phyloP scores from a whole-genome alignment of 1,284 basidiomycete genomes.

The Taiwanofungus camphoratus region DNA sequence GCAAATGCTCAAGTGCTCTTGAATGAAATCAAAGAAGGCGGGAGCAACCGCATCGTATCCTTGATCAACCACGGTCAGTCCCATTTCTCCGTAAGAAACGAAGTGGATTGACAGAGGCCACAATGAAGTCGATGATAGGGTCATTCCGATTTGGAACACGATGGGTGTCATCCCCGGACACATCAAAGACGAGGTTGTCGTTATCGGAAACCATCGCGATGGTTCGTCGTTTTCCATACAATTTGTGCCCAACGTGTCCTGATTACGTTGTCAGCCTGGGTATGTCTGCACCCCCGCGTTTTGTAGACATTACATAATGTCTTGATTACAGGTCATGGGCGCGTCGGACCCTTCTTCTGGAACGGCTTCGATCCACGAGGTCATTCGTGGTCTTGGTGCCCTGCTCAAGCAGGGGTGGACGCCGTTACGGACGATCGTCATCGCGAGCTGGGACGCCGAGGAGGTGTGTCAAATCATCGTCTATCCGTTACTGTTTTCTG shows the following conservation, averaged over 20 bases:
- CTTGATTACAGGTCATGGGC: conserved; percentile 50
- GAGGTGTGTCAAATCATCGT: conserved; percentile 38
- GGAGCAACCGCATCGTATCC: conserved; percentile 41
- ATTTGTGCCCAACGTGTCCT: neutral
- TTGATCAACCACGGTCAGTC: conserved; percentile 57
- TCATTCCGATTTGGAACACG: conserved; percentile 80
- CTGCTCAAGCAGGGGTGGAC: conserved; percentile 78
- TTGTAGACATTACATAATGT: no score
- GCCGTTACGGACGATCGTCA: conserved; percentile 78
- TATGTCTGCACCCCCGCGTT: neutral
- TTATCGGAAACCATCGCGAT: conserved; percentile 87
- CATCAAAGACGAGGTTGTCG: conserved; percentile 78
- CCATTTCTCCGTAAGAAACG: no score
- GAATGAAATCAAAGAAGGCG: conserved; percentile 28
- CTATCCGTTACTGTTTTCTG: neutral
- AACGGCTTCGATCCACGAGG: conserved; percentile 76
- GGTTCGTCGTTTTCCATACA: conserved; percentile 35
- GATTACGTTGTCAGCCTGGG: neutral
- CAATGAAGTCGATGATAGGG: conserved; percentile 55
- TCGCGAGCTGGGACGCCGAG: conserved; percentile 91
- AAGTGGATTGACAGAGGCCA: no score
- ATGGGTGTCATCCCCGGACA: conserved; percentile 88
- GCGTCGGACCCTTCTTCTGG: conserved; percentile 85
- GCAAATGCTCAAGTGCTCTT: conserved; percentile 58
- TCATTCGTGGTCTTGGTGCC: conserved; percentile 73